phyloP scores from a whole-genome alignment of 176 grass and related monocot species.

The Thalia dealbata region DNA sequence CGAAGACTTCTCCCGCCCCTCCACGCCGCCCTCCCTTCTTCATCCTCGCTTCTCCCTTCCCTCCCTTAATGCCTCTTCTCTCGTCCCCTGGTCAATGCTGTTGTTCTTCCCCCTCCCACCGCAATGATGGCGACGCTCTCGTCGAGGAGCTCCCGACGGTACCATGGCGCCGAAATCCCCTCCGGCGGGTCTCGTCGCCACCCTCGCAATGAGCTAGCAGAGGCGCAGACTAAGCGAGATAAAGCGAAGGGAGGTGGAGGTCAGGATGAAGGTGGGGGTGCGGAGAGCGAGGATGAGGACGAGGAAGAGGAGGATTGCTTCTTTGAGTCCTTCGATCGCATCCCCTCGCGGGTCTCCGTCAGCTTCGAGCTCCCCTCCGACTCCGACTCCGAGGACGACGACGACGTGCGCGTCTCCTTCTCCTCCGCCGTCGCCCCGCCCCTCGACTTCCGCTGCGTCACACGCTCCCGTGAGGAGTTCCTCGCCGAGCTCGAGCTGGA shows the following conservation, averaged over 20 bases:
- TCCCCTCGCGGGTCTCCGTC: background rate
- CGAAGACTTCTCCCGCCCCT: background rate
- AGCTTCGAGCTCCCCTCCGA: background rate
- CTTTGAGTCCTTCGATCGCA: constrained; percentile 19
- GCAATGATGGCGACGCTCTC: background rate
- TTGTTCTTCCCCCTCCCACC: background rate
- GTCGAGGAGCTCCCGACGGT: too few species aligned
- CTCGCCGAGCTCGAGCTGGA: constrained; percentile 25
- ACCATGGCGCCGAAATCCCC: too few species aligned
- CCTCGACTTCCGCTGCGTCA: constrained; percentile 36
- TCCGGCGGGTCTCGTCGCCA: too few species aligned
- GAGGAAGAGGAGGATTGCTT: background rate
- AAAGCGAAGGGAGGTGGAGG: too few species aligned
- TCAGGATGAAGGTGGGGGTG: background rate
- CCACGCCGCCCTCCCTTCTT: constrained; percentile 2
- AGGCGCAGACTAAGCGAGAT: background rate
- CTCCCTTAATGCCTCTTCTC: background rate
- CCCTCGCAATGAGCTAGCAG: too few species aligned
- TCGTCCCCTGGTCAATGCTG: background rate
- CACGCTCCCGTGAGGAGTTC: constrained; percentile 26
- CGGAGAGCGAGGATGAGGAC: background rate
- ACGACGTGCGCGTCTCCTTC: constrained; percentile 61
- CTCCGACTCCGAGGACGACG: constrained; percentile 5
- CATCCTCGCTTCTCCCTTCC: background rate
- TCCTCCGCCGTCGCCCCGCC: constrained; percentile 45